Evolutionary conservation across 2,329 filamentous ascomycete species (phyloP), one percentile per base, ranked within the genome.

Genomic region (Whalleya microplaca): DNA sequence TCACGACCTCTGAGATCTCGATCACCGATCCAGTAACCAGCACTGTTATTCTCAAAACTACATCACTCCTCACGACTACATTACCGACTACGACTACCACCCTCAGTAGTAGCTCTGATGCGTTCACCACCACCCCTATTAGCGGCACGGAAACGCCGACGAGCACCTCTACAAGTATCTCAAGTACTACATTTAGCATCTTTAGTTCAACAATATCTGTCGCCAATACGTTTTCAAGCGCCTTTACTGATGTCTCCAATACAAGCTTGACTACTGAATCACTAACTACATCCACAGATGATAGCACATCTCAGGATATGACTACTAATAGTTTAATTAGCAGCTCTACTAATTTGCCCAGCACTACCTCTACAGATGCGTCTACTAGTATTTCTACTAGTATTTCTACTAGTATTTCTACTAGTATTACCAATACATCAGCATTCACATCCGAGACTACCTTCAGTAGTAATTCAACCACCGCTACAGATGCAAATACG

Each of bases 21-120:
- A 49, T 71, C 19, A 71, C 69, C n/a, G 67, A 70, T 47, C 70
- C 69, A 12, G 63, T 65, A 43, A 66, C 62, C 57, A 66, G 51
- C 65, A 70, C 50, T 29, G 55, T 49, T n/a, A 74, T 71, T 14
- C 68, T 69, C 45, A 67, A 41, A 27, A 74, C 55, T 62, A 69
- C 67, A 18, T 48, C 64, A 45, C 56, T 59, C 40, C 44, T 68
- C 27, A 70, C 66, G 18, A 66, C 53, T 6, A 60, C 68, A 7
- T 56, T 56, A 10, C 64, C 66, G 18, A 65, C 59, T 2, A 69
- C 66, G 8, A 46, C 63, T 41, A 65, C 9, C 23, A 9, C 23
- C 9, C 23, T 9, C 9, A 27, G 4, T 27, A 14, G 5, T 16
- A 16, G 14, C 4, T 37, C 32, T 37, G 32, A 37, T 37, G 10